Evolutionary conservation across 2,329 filamentous ascomycete genomes (phyloP), one percentile per base, ranked within the genome.

Genomic region (Paecilomyces fulvus): DNA sequence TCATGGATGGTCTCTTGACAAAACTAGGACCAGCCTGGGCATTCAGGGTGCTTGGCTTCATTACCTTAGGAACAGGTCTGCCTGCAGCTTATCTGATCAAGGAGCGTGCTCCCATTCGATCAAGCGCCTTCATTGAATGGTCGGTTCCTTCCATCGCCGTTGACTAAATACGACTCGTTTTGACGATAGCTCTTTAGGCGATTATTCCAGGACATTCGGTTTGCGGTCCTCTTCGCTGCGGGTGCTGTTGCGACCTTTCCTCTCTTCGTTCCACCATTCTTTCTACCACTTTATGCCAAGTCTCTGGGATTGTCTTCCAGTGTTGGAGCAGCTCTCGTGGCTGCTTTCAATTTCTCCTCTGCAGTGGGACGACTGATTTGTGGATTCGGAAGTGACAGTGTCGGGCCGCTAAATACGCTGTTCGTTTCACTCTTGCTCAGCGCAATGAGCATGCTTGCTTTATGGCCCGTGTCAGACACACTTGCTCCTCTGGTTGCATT

Each of bases 291-390:
- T 0, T 84, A 83, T 61, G 76, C 75, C 28, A 69, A 74, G 3
- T 80, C 81, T 0, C 72, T 86, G n/a, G 80, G 80, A 0, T 70
- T 86, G 7, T 74, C 77, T 0, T 76, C 81, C 1, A 72, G 72
- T 7, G 76, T 75, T 0, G 83, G 83, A 0, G 83, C 83, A 0
- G 81, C 73, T 10, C 70, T 86, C 0, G 75, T 86, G 0, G 83
- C 83, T 0, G 82, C 77, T 1, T 87, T 85, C 72, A 85, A 83
- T 65, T 78, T 83, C 23, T 77, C 81, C 0, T 84, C 83, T 0
- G 83, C 83, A 0, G 63, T 83, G 3, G 83, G 84, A 0, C 75
- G 84, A 6, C 73, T 87, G 10, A 57, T 75, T 2, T 80, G 77
- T 43, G 83, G 84, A 1, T 71, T 81, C 21, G 65, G 78, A 1